phyloP scores from a whole-genome alignment of 2,329 filamentous ascomycete species.

The Colletotrichum chlorophyti region DNA sequence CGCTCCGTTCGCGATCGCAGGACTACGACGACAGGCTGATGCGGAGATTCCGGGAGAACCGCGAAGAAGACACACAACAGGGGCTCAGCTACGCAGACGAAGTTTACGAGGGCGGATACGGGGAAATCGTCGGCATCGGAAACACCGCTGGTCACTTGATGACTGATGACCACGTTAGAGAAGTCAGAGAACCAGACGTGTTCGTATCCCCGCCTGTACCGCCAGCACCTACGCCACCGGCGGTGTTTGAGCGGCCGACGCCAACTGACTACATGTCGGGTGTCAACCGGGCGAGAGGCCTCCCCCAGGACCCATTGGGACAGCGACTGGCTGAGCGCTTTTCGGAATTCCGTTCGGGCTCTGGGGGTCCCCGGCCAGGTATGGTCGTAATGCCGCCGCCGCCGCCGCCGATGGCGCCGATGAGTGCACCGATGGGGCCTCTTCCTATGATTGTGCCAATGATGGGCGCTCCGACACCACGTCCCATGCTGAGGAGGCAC shows the following conservation, averaged over 20 bases:
- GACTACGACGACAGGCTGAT: slow-evolving; percentile 54
- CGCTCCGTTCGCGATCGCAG: slow-evolving; percentile 31
- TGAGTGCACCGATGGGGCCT: slow-evolving; percentile 8
- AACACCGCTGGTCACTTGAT: slow-evolving; percentile 64
- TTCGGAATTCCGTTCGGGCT: slow-evolving; percentile 48
- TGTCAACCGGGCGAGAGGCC: slow-evolving; percentile 49
- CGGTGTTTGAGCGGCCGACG: slow-evolving; percentile 43
- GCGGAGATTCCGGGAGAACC: slow-evolving; percentile 53
- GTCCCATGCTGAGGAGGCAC: slow-evolving; percentile 44
- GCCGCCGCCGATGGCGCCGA: slow-evolving; percentile 34
- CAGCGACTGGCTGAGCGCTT: slow-evolving; percentile 59
- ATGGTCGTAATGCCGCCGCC: slow-evolving; percentile 27
- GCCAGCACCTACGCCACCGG: slow-evolving; percentile 36
- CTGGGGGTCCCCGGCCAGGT: slow-evolving; percentile 31
- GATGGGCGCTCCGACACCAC: slow-evolving; percentile 32
- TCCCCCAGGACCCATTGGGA: slow-evolving; percentile 52
- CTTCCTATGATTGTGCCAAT: slow-evolving; percentile 18
- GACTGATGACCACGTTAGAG: slow-evolving; percentile 69
- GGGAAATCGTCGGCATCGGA: slow-evolving; percentile 51
- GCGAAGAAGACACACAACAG: slow-evolving; percentile 54
- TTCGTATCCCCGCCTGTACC: slow-evolving; percentile 35
- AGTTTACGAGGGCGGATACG: slow-evolving; percentile 42
- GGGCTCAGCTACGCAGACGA: slow-evolving; percentile 42
- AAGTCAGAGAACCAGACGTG: slow-evolving; percentile 44
- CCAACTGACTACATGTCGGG: slow-evolving; percentile 51